phyloP scores from a whole-genome alignment of 345 rosid genomes.

The Gossypioides kirkii region DNA sequence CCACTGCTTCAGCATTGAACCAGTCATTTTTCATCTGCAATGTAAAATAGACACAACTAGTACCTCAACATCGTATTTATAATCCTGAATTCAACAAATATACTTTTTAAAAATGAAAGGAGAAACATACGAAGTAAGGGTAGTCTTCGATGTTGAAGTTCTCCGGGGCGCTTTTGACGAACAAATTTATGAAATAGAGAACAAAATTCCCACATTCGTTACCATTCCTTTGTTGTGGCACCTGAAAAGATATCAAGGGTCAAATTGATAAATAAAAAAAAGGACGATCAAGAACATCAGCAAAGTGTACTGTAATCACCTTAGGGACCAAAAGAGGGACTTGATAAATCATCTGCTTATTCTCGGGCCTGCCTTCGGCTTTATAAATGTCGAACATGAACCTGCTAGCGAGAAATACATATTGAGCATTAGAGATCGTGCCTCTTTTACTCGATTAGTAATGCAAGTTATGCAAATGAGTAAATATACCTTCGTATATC shows the following conservation, averaged over 20 bases:
- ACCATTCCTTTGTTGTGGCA: conserved; percentile 64
- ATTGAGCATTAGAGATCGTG: not conserved
- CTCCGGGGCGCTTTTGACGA: conserved; percentile 47
- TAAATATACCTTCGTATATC: conserved; percentile 51
- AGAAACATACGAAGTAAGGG: conserved; percentile 54
- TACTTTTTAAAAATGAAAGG: not conserved
- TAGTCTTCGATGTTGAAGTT: conserved; percentile 30
- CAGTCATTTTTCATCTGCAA: conserved; percentile 59
- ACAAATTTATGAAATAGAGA: conserved; percentile 58
- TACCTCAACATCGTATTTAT: not conserved
- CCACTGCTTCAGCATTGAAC: conserved; percentile 46
- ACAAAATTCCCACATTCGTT: conserved; percentile 71
- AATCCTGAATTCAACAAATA: not conserved
- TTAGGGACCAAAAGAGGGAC: conserved; percentile 56
- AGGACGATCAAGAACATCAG: not conserved
- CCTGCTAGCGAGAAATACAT: conserved; percentile 29
- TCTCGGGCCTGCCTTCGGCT: conserved; percentile 49
- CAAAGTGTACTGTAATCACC: conserved; percentile 25
- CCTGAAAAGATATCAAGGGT: conserved; percentile 34
- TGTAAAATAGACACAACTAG: not conserved
- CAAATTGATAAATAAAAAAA: not conserved
- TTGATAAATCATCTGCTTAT: conserved; percentile 26
- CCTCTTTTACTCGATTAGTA: not conserved
- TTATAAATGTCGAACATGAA: conserved; percentile 52
- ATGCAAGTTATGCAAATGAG: not conserved